phyloP scores from a whole-genome alignment of 805 yeast species.

The Komagataella ulmi region DNA sequence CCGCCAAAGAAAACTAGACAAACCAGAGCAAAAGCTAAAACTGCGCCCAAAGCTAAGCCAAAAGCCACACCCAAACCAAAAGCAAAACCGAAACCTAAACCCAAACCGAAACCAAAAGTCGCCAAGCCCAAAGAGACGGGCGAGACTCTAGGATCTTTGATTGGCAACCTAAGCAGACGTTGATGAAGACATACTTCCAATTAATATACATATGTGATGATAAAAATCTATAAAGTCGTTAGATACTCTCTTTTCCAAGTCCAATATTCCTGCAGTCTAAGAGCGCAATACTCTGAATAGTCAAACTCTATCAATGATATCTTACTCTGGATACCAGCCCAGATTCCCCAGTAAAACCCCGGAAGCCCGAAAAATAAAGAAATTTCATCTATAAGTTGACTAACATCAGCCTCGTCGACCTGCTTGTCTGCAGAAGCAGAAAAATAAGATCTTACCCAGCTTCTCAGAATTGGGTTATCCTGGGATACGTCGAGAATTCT shows the following conservation, averaged over 20 bases:
- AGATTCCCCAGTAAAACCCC: slow-evolving; percentile 76
- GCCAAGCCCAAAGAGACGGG: neutral
- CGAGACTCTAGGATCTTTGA: neutral
- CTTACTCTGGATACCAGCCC: slow-evolving; percentile 67
- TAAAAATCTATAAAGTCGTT: neutral
- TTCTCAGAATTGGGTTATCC: slow-evolving; percentile 28
- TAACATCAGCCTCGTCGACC: slow-evolving; percentile 16
- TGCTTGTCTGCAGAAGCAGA: slow-evolving; percentile 11
- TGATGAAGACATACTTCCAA: neutral
- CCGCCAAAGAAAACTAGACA: neutral
- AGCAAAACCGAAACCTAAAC: neutral
- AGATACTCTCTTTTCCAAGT: slow-evolving; percentile 37
- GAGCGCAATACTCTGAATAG: slow-evolving; percentile 45
- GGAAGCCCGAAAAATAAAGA: slow-evolving; percentile 60
- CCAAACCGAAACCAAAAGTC: neutral
- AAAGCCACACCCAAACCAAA: neutral
- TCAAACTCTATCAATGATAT: slow-evolving; percentile 63
- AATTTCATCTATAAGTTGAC: slow-evolving; percentile 39
- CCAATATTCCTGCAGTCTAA: slow-evolving; percentile 56
- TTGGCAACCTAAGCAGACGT: neutral
- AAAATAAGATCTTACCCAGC: slow-evolving; percentile 50
- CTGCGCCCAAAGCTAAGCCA: neutral
- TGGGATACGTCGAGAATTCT: slow-evolving; percentile 41
- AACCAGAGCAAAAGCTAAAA: neutral
- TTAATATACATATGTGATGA: neutral